These are phyloP conservation scores for Neurospora hispaniola DNA, from an alignment of 495 filamentous ascomycete species.

Conservation along the genomic window DNA sequence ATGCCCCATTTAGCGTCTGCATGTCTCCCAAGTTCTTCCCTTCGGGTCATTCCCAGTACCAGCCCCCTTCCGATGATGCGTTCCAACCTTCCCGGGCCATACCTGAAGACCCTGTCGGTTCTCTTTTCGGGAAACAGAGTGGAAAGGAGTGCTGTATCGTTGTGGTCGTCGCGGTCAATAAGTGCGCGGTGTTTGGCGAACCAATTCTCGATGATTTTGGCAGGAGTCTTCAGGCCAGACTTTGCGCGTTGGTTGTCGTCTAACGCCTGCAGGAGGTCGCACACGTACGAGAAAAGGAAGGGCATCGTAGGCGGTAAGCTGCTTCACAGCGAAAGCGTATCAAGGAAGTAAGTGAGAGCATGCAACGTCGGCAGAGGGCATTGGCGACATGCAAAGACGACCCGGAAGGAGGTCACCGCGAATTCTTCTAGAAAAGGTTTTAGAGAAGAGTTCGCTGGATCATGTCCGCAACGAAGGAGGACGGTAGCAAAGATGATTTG, in stretches of 20 bases:
- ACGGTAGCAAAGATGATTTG: not conserved
- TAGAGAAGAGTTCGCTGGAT: not conserved
- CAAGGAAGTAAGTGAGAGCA: not conserved
- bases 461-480: not conserved
- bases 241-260: constrained; percentile 19
- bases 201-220: constrained; percentile 44
- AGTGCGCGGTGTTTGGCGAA: constrained; percentile 42
- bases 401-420: not conserved
- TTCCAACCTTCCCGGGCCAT: constrained; percentile 50
- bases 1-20: constrained; percentile 38
- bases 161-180: constrained; percentile 41
- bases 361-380: not conserved
- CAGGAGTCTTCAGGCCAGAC: constrained; percentile 1
- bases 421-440: not conserved
- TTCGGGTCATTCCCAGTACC: constrained; percentile 45
- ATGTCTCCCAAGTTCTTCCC: constrained; percentile 54
- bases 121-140: constrained; percentile 64
- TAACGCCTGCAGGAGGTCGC: constrained; percentile 49
- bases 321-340: not conserved
- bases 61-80: constrained; percentile 54
- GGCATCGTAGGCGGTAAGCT: constrained; percentile 34
- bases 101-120: constrained; percentile 61
- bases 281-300: constrained; percentile 49
- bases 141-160: constrained; percentile 53
- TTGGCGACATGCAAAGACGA: not conserved